Evolutionary conservation across 2,329 filamentous ascomycete genomes (phyloP).

Genomic region (Myriosclerotinia curreyana): DNA sequence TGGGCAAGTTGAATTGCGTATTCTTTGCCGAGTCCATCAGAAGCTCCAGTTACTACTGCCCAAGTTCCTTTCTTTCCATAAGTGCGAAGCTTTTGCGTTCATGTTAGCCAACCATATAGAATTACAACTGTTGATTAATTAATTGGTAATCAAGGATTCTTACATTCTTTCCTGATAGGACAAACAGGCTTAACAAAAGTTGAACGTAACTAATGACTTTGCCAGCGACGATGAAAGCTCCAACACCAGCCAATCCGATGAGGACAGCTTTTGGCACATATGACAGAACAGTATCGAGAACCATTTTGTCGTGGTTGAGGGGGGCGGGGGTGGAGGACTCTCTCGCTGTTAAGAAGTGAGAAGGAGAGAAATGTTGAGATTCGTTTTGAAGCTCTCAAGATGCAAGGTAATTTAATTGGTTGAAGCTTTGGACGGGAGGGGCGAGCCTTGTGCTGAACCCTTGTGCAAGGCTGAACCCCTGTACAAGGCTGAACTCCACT

Average conservation of each 20-base stretch:
- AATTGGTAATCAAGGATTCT: background rate
- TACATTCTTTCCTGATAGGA: slow-evolving; percentile 63
- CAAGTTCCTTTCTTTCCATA: slow-evolving; percentile 91
- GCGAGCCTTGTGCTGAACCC: background rate
- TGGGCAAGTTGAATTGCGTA: slow-evolving; percentile 85
- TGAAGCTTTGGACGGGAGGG: background rate
- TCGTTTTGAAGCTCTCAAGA: background rate
- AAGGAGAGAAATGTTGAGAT: background rate
- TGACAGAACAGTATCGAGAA: slow-evolving; percentile 26
- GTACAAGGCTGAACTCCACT: slow-evolving; percentile 3
- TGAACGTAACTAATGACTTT: slow-evolving; percentile 58
- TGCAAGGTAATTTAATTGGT: slow-evolving; percentile 1
- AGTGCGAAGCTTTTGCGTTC: slow-evolving; percentile 64
- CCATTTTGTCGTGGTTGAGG: slow-evolving; percentile 22
- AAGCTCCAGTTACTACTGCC: slow-evolving; percentile 92
- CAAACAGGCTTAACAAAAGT: slow-evolving; percentile 64
- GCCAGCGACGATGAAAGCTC: slow-evolving; percentile 56
- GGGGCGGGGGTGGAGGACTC: background rate
- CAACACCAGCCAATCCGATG: slow-evolving; percentile 47
- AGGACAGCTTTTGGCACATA: slow-evolving; percentile 29
- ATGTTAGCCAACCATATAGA: background rate
- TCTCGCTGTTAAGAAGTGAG: background rate
- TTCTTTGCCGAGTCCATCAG: slow-evolving; percentile 95
- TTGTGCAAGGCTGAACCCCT: background rate
- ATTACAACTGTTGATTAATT: background rate